phyloP scores from a whole-genome alignment of 176 grass and related monocot species.

The Aegilops longissima region DNA sequence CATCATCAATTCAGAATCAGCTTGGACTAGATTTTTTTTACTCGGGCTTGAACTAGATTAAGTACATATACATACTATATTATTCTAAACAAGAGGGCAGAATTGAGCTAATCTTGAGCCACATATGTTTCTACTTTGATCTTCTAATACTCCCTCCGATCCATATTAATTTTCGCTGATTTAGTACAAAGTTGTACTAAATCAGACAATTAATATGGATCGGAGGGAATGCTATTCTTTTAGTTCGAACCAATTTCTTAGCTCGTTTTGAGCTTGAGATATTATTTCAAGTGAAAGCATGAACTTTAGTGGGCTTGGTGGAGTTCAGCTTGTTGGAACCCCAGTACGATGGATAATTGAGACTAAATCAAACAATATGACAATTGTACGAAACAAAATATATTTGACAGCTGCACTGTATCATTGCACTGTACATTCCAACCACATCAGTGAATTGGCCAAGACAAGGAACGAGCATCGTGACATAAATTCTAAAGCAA shows the following conservation, averaged over 20 bases:
- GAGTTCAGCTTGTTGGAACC: background rate
- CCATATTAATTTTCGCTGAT: too few relatives aligned
- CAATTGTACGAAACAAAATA: background rate
- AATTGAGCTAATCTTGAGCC: background rate
- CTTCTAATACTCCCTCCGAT: background rate
- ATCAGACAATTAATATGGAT: too few relatives aligned
- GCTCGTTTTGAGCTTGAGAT: background rate
- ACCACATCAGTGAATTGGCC: background rate
- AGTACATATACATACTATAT: background rate
- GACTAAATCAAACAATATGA: background rate
- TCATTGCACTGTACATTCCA: background rate
- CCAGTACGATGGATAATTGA: background rate
- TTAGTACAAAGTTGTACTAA: too few relatives aligned
- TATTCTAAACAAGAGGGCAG: background rate
- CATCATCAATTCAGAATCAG: conserved; percentile 4
- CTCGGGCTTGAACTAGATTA: too few relatives aligned
- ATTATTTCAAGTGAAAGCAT: background rate
- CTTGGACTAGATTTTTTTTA: background rate
- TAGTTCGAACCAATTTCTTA: background rate
- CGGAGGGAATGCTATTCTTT: too few relatives aligned
- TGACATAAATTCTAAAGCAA: background rate
- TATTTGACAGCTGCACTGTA: background rate
- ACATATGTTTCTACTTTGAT: background rate
- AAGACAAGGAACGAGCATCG: background rate
- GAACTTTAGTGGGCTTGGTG: background rate